These are phyloP conservation scores for Salicornia ramosissima DNA, from an alignment of 148 eudicot genomes.

Conservation along the genomic window DNA sequence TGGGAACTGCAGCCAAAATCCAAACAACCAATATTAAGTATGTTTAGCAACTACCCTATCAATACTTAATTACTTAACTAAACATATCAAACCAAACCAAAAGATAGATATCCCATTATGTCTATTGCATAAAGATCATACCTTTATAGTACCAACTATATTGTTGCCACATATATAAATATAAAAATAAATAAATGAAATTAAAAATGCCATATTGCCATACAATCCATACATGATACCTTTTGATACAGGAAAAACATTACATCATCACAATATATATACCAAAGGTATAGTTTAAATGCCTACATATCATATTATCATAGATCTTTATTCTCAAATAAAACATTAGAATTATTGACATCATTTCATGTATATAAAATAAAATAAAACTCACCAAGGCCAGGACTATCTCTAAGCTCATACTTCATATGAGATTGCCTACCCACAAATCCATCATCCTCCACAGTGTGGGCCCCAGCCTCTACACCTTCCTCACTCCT, in stretches of 20 bases:
- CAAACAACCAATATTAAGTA: constrained; percentile 21
- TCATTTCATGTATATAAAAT: neutral
- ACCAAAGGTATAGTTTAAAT: neutral
- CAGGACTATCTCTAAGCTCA: constrained; percentile 93
- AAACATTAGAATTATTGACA: too few relatives aligned
- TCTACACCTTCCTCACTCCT: constrained; percentile 48
- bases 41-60: neutral
- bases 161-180: neutral
- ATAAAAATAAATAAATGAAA: neutral
- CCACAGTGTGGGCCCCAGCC: constrained; percentile 45
- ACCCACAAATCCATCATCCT: constrained; percentile 58
- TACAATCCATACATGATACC: neutral
- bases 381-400: constrained; percentile 56
- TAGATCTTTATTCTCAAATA: neutral
- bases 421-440: constrained; percentile 86
- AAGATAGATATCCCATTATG: neutral
- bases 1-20: constrained; percentile 73
- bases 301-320: neutral
- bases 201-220: neutral
- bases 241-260: too few relatives aligned
- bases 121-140: neutral
- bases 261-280: too few relatives aligned
- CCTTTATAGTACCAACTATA: neutral
- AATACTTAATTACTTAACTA: constrained; percentile 17
- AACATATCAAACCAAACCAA: neutral